phyloP scores from a whole-genome alignment of 2,329 filamentous ascomycete genomes.

The Botryotinia globosa region DNA sequence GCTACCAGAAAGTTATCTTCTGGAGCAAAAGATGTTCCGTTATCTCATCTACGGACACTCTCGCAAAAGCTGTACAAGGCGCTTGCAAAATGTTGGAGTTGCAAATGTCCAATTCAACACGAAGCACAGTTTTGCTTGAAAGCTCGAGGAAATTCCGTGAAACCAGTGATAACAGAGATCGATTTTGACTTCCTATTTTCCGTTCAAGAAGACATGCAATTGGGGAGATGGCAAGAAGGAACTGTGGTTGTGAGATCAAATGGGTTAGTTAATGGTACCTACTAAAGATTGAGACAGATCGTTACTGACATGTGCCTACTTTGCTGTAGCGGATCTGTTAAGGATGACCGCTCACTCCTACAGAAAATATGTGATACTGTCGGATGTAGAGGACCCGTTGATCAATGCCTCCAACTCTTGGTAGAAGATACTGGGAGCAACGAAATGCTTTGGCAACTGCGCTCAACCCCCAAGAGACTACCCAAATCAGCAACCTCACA shows the following conservation, averaged over 20 bases:
- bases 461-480: conserved; percentile 5
- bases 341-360: background rate
- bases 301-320: background rate
- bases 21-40: background rate
- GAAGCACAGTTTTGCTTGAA: conserved; percentile 12
- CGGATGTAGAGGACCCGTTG: background rate
- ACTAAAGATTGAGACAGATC: background rate
- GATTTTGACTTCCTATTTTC: conserved; percentile 10
- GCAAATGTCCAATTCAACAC: conserved; percentile 1
- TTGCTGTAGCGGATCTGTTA: background rate
- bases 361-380: conserved; percentile 9
- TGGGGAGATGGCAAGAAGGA: conserved; percentile 13
- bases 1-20: background rate
- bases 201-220: background rate
- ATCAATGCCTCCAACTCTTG: conserved; percentile 9
- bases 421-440: conserved; percentile 3
- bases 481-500: background rate
- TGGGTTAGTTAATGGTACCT: background rate
- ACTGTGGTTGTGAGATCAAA: background rate
- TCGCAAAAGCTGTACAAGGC: conserved; percentile 5
- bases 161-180: background rate
- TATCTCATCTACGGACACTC: background rate
- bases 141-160: background rate
- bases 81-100: background rate
- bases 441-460: conserved; percentile 6